Percentiles rank a stretch among this genome's conserved stretches.
These are phyloP conservation scores for Astragalus glycyphyllos DNA, from an alignment of 306 rosid genomes.

Conservation along the genomic window DNA sequence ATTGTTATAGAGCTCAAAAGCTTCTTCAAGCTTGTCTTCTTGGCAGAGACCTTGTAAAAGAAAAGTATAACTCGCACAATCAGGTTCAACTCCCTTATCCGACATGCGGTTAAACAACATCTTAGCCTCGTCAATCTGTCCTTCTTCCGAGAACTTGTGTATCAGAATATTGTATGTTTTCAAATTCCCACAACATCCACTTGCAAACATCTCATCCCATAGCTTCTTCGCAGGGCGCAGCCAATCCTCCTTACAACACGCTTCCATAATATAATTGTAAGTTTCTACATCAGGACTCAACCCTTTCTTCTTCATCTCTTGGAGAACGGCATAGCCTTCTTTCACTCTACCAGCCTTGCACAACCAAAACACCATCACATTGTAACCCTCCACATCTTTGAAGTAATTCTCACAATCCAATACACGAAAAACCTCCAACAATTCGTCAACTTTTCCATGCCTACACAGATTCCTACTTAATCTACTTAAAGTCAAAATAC, in stretches of 20 bases:
- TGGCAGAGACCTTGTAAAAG: conserved; percentile 81
- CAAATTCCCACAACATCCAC: conserved; percentile 75
- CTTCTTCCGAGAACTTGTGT: conserved; percentile 67
- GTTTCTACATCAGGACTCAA: conserved; percentile 59
- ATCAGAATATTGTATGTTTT: conserved; percentile 80
- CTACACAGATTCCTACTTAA: conserved; percentile 71
- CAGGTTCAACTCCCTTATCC: conserved; percentile 66
- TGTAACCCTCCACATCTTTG: conserved; percentile 71
- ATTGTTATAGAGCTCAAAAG: conserved; percentile 67
- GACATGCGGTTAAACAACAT: conserved; percentile 74
- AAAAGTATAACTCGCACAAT: conserved; percentile 61
- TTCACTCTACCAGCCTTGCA: conserved; percentile 79
- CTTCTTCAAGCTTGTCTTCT: conserved; percentile 65
- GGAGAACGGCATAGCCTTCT: conserved; percentile 81
- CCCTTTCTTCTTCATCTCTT: conserved; percentile 84
- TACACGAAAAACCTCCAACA: conserved; percentile 63
- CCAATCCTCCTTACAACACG: conserved; percentile 83
- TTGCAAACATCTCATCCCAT: conserved; percentile 97
- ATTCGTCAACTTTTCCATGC: conserved; percentile 63
- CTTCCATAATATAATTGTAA: conserved; percentile 82
- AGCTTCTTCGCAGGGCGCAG: conserved; percentile 85
- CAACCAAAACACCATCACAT: conserved; percentile 70
- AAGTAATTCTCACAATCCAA: conserved; percentile 60
- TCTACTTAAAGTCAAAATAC: conserved; percentile 62
- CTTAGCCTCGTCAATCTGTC: conserved; percentile 77